Percentiles rank a stretch among this genome's conserved stretches.
Evolutionary conservation across 148 eudicot species (phyloP).

Genomic region (Cornus suecica): DNA sequence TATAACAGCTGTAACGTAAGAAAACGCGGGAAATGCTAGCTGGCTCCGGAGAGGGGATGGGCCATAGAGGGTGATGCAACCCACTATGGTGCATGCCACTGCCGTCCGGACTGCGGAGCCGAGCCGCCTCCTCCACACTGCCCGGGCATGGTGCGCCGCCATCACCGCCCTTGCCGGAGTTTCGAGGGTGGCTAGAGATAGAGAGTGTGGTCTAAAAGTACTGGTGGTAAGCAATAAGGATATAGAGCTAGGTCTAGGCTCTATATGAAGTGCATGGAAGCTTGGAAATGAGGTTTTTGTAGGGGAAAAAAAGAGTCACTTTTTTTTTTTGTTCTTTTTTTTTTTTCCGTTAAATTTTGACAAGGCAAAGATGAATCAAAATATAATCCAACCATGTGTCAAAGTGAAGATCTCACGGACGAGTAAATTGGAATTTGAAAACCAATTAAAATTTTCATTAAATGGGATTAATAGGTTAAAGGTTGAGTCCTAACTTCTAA

Average conservation of each 20-base stretch:
- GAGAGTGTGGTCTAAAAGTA: background rate
- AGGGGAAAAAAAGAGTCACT: background rate
- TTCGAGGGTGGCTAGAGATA: background rate
- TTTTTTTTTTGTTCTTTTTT: background rate
- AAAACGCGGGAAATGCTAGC: conserved; percentile 39
- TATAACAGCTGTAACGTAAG: conserved; percentile 44
- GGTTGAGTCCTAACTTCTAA: background rate
- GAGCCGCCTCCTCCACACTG: conserved; percentile 33
- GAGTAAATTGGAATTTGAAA: too few species aligned
- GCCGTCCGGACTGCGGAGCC: conserved; percentile 38
- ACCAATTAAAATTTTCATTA: too few species aligned
- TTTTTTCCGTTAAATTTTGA: too few species aligned
- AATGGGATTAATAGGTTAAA: too few species aligned
- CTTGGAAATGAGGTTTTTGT: background rate
- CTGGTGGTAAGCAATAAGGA: background rate
- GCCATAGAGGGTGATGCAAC: conserved; percentile 38
- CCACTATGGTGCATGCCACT: conserved; percentile 42
- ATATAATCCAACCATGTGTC: too few species aligned
- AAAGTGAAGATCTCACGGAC: too few species aligned
- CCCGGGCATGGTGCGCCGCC: conserved; percentile 11
- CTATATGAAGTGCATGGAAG: background rate
- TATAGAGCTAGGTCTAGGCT: background rate
- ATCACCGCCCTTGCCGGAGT: background rate
- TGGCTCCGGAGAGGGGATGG: conserved; percentile 22
- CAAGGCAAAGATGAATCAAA: too few species aligned